These are phyloP conservation scores for Ophiocordyceps camponoti-leonardi DNA, from an alignment of 2,329 filamentous ascomycete genomes.

Conservation along the genomic window DNA sequence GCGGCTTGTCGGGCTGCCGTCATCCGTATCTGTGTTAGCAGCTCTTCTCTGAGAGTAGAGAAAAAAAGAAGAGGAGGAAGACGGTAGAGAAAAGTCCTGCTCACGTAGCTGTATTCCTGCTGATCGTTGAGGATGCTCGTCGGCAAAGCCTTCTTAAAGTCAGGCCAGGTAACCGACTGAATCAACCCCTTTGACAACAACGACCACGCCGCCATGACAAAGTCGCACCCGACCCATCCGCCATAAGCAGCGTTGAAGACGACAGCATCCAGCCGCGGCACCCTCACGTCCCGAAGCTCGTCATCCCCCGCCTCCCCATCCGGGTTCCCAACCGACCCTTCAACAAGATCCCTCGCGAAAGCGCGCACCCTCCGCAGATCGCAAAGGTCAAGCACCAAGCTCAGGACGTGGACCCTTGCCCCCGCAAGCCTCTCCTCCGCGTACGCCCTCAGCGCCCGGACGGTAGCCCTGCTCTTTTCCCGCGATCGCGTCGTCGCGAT, in stretches of 20 bases:
- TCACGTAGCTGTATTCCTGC: slow-evolving; percentile 16
- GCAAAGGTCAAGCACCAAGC: slow-evolving; percentile 43
- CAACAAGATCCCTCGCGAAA: slow-evolving; percentile 28
- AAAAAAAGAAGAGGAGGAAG: too few species aligned
- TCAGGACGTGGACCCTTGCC: slow-evolving; percentile 37
- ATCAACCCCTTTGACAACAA: slow-evolving; percentile 42
- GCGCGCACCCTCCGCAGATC: slow-evolving; percentile 32
- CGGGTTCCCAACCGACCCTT: slow-evolving; percentile 27
- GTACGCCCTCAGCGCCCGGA: slow-evolving; percentile 45
- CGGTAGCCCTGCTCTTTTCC: slow-evolving; percentile 58
- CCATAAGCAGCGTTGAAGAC: slow-evolving; percentile 82
- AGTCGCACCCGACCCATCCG: slow-evolving; percentile 69
- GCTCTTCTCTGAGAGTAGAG: background rate
- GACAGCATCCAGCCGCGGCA: slow-evolving; percentile 61
- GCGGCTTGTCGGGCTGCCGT: slow-evolving; percentile 32
- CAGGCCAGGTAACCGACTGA: slow-evolving; percentile 58
- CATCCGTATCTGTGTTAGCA: background rate
- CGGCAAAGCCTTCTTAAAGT: slow-evolving; percentile 49
- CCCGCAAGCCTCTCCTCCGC: slow-evolving; percentile 23
- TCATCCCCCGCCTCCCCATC: slow-evolving; percentile 15
- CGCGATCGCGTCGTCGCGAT: slow-evolving; percentile 68
- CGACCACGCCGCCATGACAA: slow-evolving; percentile 35
- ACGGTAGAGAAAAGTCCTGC: slow-evolving; percentile 4
- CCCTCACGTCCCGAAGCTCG: slow-evolving; percentile 23
- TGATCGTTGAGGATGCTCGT: slow-evolving; percentile 26